Conservation (phyloP, 176 grass and related monocot species). For the Ensete glaucum region DNA sequence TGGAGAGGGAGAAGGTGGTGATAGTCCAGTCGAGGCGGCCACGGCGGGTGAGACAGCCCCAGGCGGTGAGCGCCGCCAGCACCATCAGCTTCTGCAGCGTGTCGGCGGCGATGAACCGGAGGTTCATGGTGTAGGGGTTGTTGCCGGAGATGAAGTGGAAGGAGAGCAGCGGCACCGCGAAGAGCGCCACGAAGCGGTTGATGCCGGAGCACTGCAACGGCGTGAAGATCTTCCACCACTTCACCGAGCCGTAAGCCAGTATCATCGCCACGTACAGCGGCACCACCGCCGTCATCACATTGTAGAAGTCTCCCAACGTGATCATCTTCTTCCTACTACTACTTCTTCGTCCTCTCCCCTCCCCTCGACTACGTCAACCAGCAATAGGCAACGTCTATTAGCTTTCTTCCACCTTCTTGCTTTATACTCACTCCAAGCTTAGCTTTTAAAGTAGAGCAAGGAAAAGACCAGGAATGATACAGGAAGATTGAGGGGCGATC, state of each 20-base stretch:
- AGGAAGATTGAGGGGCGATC: background rate
- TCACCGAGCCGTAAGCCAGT: conserved; percentile 84
- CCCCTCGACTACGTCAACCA: too few relatives aligned
- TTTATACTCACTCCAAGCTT: too few relatives aligned
- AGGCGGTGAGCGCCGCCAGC: conserved; percentile 55
- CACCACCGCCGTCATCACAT: conserved; percentile 98
- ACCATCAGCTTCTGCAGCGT: conserved; percentile 97
- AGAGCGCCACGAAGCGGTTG: conserved; percentile 98
- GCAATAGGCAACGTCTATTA: too few relatives aligned
- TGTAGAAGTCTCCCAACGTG: conserved; percentile 43
- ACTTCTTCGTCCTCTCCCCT: background rate
- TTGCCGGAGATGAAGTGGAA: conserved; percentile 99
- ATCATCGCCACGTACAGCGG: conserved; percentile 99
- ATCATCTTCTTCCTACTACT: background rate
- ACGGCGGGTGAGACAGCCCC: conserved; percentile 48
- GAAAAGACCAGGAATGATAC: background rate
- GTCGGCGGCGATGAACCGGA: conserved; percentile 95
- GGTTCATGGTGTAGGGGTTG: conserved; percentile 93
- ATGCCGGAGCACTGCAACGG: conserved; percentile 97
- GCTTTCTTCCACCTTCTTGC: too few relatives aligned
- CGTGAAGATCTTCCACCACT: conserved; percentile 99
- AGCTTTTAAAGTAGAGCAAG: background rate
- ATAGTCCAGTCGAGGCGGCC: conserved; percentile 98
- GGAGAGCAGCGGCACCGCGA: conserved; percentile 90
- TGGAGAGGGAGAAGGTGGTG: conserved; percentile 95